phyloP scores from a whole-genome alignment of 2,329 filamentous ascomycete species.

The Fusarium irregulare region DNA sequence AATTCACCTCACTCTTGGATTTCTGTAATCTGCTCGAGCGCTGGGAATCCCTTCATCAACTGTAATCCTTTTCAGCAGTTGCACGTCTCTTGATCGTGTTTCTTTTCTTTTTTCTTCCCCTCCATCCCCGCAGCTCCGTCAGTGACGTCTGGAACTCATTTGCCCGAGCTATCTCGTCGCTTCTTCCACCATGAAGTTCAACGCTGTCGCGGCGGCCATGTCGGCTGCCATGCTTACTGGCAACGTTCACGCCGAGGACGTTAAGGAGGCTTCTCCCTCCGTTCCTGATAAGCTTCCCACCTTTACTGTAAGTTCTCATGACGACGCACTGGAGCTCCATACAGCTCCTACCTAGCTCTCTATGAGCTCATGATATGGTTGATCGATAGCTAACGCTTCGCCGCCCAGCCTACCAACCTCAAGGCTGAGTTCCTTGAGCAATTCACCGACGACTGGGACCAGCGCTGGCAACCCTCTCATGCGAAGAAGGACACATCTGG shows the following conservation, averaged over 20 bases:
- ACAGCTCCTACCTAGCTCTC: not conserved
- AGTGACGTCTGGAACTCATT: conserved; percentile 33
- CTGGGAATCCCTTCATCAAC: conserved; percentile 38
- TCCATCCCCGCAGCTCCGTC: conserved; percentile 38
- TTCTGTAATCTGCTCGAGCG: conserved; percentile 44
- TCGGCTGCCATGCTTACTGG: conserved; percentile 79
- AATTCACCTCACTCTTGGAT: conserved; percentile 48
- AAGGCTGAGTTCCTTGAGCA: conserved; percentile 98
- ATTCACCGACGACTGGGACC: conserved; percentile 96
- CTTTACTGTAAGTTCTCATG: conserved; percentile 79
- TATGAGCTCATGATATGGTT: not conserved
- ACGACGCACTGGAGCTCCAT: conserved; percentile 3
- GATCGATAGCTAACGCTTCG: conserved; percentile 44
- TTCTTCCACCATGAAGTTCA: conserved; percentile 81
- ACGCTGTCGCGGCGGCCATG: conserved; percentile 79
- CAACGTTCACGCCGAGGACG: conserved; percentile 75
- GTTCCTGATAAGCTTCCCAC: conserved; percentile 74
- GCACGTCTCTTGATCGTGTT: conserved; percentile 18
- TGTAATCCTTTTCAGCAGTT: conserved; percentile 4
- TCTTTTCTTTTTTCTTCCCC: not conserved
- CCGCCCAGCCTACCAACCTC: conserved; percentile 78
- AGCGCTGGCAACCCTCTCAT: conserved; percentile 92
- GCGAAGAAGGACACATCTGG: conserved; percentile 91
- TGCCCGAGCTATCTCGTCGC: conserved; percentile 57
- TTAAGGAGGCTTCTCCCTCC: conserved; percentile 60